These are phyloP conservation scores for Citrullus colocynthis DNA, from an alignment of 306 rosid genomes.

Conservation along the genomic window DNA sequence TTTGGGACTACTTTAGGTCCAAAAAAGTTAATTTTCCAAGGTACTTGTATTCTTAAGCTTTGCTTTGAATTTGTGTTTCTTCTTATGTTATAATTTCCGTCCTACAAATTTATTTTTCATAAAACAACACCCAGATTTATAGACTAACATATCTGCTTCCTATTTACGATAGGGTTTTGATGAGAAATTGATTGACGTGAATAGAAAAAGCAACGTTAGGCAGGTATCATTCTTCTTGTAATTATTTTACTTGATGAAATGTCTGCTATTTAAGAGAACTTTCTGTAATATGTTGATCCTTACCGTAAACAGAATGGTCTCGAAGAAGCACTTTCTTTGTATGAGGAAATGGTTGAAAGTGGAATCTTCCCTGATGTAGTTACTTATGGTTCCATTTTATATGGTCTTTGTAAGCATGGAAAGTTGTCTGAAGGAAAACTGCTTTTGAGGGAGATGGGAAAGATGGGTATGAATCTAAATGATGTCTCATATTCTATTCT, in stretches of 20 bases:
- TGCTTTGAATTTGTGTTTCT: background rate
- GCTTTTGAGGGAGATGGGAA: constrained; percentile 62
- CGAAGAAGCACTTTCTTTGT: constrained; percentile 52
- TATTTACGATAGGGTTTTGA: background rate
- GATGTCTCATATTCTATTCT: constrained; percentile 58
- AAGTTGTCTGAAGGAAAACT: constrained; percentile 49
- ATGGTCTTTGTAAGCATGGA: constrained; percentile 69
- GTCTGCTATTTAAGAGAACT: background rate
- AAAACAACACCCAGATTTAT: background rate
- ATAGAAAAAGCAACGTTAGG: background rate
- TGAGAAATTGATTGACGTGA: background rate
- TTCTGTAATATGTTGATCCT: constrained; percentile 7
- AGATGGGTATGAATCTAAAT: constrained; percentile 58
- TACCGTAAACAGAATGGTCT: constrained; percentile 34
- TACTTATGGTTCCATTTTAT: constrained; percentile 47
- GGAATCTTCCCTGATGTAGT: constrained; percentile 65
- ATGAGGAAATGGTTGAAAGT: constrained; percentile 56
- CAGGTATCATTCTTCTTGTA: background rate
- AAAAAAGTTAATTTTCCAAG: background rate
- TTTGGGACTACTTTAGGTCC: background rate
- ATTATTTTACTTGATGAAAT: background rate
- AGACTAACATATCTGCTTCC: background rate
- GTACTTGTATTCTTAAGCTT: background rate
- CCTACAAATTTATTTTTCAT: background rate
- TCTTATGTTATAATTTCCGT: background rate